Conservation (phyloP, 768 basidiomycete genomes). For the Tulasnella sp. region DNA sequence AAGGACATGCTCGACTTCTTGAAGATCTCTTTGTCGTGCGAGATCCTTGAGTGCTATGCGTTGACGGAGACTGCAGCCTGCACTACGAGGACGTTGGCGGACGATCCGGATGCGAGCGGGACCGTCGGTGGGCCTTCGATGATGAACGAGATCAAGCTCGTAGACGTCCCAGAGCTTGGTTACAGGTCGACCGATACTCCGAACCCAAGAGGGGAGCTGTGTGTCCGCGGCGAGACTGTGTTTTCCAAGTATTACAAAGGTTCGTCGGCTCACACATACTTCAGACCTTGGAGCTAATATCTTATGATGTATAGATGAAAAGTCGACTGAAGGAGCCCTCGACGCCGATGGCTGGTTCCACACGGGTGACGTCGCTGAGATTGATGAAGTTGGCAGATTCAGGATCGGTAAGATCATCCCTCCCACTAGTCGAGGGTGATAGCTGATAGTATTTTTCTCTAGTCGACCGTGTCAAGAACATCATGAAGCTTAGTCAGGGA, state of each 20-base stretch:
- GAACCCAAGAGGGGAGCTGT: slow-evolving; percentile 82
- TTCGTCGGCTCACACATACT: slow-evolving; percentile 22
- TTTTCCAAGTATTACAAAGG: slow-evolving; percentile 72
- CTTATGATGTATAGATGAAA: slow-evolving; percentile 58
- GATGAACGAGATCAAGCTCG: slow-evolving; percentile 70
- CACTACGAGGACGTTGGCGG: neutral
- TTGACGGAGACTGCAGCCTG: slow-evolving; percentile 5
- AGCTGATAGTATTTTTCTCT: slow-evolving; percentile 32
- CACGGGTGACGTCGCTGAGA: slow-evolving; percentile 77
- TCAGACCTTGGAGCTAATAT: too few relatives aligned
- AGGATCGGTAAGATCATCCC: slow-evolving; percentile 49
- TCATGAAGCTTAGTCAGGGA: slow-evolving; percentile 96
- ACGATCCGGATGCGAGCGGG: slow-evolving; percentile 56
- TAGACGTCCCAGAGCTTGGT: slow-evolving; percentile 83
- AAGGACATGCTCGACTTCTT: slow-evolving; percentile 81
- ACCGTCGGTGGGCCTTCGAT: slow-evolving; percentile 76
- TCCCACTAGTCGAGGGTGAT: too few relatives aligned
- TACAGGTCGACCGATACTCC: slow-evolving; percentile 84
- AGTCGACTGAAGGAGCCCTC: slow-evolving; percentile 67
- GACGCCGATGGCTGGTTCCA: slow-evolving; percentile 89
- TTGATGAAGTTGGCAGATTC: slow-evolving; percentile 70
- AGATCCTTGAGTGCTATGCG: slow-evolving; percentile 31
- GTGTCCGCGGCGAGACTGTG: slow-evolving; percentile 52
- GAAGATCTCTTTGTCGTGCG: slow-evolving; percentile 60
- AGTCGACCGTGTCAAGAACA: slow-evolving; percentile 96